These are phyloP conservation scores for Triglochin maritima DNA, from an alignment of 106 monocot species.

Conservation along the genomic window DNA sequence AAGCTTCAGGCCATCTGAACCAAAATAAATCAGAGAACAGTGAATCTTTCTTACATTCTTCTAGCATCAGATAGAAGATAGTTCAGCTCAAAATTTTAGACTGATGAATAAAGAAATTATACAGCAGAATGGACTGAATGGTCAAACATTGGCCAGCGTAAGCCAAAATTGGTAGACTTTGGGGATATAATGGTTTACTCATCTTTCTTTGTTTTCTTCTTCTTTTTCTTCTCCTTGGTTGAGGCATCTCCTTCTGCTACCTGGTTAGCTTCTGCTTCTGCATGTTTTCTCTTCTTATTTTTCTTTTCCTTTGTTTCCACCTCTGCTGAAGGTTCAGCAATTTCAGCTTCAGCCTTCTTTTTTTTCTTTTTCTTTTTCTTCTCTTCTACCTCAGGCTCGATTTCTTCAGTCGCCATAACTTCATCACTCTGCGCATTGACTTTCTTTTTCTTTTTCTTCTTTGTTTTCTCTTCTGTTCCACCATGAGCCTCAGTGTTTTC, in stretches of 20 bases:
- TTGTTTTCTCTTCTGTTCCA: slow-evolving; percentile 9
- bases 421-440: neutral
- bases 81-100: too few species aligned
- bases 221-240: slow-evolving; percentile 23
- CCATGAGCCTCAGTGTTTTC: slow-evolving; percentile 1
- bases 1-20: too few species aligned
- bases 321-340: neutral
- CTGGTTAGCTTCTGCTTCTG: slow-evolving; percentile 4
- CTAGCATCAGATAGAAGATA: too few species aligned
- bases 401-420: neutral
- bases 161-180: too few species aligned
- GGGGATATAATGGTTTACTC: neutral
- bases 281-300: slow-evolving; percentile 12
- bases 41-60: too few species aligned
- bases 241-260: neutral
- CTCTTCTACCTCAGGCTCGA: slow-evolving; percentile 4
- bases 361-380: slow-evolving; percentile 26
- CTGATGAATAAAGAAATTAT: neutral
- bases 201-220: slow-evolving; percentile 18
- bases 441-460: slow-evolving; percentile 28
- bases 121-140: neutral
- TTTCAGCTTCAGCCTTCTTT: neutral
- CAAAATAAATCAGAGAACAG: too few species aligned
- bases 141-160: too few species aligned
- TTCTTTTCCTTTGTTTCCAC: slow-evolving; percentile 6